These are phyloP conservation scores for Pythium rhizo-oryzae DNA, from an alignment of 352 stramenopile species.

Conservation along the genomic window DNA sequence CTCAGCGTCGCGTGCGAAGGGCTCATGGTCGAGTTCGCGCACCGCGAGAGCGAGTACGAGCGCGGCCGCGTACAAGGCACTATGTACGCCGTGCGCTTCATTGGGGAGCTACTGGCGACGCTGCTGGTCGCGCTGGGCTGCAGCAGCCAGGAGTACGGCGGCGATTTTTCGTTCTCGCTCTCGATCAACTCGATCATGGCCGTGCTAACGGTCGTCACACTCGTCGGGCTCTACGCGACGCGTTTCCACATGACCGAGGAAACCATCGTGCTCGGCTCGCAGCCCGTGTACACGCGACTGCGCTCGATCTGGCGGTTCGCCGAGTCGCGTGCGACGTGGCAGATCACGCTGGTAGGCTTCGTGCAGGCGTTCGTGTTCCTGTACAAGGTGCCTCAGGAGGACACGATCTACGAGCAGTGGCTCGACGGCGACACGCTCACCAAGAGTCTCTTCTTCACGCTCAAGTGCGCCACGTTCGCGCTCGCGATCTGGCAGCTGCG, in stretches of 20 bases:
- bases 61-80: constrained; percentile 22
- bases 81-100: constrained; percentile 10
- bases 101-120: constrained; percentile 9
- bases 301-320: constrained; percentile 18
- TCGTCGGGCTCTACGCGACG: constrained; percentile 9
- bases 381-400: background rate
- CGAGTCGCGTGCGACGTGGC: constrained; percentile 19
- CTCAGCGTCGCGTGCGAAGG: constrained; percentile 25
- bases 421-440: constrained; percentile 14
- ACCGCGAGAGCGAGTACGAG: constrained; percentile 22
- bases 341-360: constrained; percentile 25
- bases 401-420: constrained; percentile 15
- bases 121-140: constrained; percentile 10
- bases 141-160: constrained; percentile 23
- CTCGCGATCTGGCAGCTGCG: background rate
- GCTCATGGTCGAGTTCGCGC: constrained; percentile 31
- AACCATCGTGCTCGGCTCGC: background rate
- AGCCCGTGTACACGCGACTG: constrained; percentile 10
- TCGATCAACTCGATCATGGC: constrained; percentile 11
- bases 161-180: constrained; percentile 21
- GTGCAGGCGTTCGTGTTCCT: constrained; percentile 1
- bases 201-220: constrained; percentile 4
- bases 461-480: background rate
- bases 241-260: constrained; percentile 15
- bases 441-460: constrained; percentile 1